Evolutionary conservation across 2,329 filamentous ascomycete species (phyloP).

Genomic region (Pseudopyrenochaeta lycopersici): DNA sequence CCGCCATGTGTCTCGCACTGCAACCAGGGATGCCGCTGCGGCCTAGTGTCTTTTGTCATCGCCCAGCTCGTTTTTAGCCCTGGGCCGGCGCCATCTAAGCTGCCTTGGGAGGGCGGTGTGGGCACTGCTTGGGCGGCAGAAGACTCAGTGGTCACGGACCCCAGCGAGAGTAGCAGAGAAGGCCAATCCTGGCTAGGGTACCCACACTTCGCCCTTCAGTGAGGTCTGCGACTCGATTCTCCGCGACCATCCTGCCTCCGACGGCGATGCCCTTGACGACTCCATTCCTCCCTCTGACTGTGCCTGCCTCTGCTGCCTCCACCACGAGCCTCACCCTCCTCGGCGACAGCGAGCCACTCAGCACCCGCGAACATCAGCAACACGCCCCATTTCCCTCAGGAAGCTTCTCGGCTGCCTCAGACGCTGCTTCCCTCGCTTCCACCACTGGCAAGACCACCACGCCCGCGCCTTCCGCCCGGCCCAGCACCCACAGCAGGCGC

Average conservation of each 20-base stretch:
- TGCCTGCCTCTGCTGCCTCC: slow-evolving; percentile 24
- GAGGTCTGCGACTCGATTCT: slow-evolving; percentile 39
- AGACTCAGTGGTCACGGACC: slow-evolving; percentile 32
- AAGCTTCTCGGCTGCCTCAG: slow-evolving; percentile 7
- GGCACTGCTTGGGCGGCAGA: slow-evolving; percentile 32
- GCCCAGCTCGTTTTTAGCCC: slow-evolving; percentile 40
- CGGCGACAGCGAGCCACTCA: slow-evolving; percentile 14
- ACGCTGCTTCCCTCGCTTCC: slow-evolving; percentile 12
- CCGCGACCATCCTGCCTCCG: slow-evolving; percentile 42
- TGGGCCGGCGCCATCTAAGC: slow-evolving; percentile 33
- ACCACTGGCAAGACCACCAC: slow-evolving; percentile 10
- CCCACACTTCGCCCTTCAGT: slow-evolving; percentile 45
- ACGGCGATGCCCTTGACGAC: slow-evolving; percentile 47
- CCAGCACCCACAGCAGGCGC: slow-evolving; percentile 29
- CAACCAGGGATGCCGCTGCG: slow-evolving; percentile 27
- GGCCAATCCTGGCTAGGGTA: slow-evolving; percentile 46
- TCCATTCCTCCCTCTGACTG: slow-evolving; percentile 38
- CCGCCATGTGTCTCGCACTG: slow-evolving; percentile 41
- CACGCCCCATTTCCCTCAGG: slow-evolving; percentile 4
- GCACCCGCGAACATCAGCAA: slow-evolving; percentile 5
- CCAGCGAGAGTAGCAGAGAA: slow-evolving; percentile 19
- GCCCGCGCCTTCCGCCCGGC: slow-evolving; percentile 18
- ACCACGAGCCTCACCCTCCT: slow-evolving; percentile 13
- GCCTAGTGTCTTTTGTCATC: slow-evolving; percentile 38
- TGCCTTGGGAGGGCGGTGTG: slow-evolving; percentile 41